phyloP scores from a whole-genome alignment of 805 yeast species.

The Candida pseudoglaebosa region DNA sequence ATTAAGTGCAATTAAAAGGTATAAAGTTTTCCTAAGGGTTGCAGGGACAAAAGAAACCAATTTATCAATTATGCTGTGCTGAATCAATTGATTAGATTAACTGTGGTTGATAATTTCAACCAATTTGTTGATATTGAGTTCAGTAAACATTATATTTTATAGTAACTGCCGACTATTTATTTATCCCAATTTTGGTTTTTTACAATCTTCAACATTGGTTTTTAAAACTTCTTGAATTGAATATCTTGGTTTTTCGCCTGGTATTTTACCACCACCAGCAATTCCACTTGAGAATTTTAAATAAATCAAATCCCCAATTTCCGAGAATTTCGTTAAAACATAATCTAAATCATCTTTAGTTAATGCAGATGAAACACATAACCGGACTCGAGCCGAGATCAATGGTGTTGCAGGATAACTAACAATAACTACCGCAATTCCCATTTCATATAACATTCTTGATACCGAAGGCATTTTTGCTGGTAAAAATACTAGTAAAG shows the following conservation, averaged over 20 bases:
- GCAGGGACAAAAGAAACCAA: too few species aligned
- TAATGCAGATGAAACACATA: conserved; percentile 87
- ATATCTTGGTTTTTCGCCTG: conserved; percentile 67
- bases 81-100: too few species aligned
- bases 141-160: too few species aligned
- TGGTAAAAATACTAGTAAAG: conserved; percentile 82
- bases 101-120: too few species aligned
- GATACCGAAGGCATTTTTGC: conserved; percentile 93
- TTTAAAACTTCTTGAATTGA: conserved; percentile 71
- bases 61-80: too few species aligned
- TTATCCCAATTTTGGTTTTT: conserved; percentile 22
- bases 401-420: conserved; percentile 98
- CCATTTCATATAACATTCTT: conserved; percentile 70
- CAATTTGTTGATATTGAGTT: too few species aligned
- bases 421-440: conserved; percentile 91
- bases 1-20: too few species aligned
- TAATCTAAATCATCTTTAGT: conserved; percentile 92
- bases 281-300: conserved; percentile 76
- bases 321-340: conserved; percentile 64
- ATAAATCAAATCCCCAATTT: conserved; percentile 71
- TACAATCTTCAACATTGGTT: conserved; percentile 65
- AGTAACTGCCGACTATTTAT: background rate
- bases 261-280: conserved; percentile 62
- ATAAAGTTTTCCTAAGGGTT: too few species aligned
- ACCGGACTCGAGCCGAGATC: conserved; percentile 82